Base-by-base conservation (phyloP, 768 basidiomycete species). In the Auricularia cornea region DNA sequence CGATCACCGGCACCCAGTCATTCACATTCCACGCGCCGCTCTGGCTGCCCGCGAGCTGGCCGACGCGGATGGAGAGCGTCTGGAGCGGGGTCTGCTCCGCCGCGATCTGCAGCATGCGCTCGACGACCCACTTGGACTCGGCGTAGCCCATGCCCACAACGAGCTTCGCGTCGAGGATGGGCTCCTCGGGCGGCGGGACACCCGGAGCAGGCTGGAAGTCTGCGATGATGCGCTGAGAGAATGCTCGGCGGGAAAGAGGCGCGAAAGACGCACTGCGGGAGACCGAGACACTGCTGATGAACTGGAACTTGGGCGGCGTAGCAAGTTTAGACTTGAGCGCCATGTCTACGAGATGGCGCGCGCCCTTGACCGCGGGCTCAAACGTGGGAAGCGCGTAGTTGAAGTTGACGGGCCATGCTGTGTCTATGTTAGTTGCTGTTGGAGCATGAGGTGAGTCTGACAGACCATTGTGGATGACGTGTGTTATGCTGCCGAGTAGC, bases 1-100 rank as follows among this genome's bases (percentile, higher is more conserved):
- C 72, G 3, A 82, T 68, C 40, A 75, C 72, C 18, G 82, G 80
- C 31, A 81, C 69, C 82, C 82, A 83, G 44, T 79, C 75, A n/a
- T 67, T 63, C 32, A 70, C 67, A 31, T 78, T 76, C 79, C 79
- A 79, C 28, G 68, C 69, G 0, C 79, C 80, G 60, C 74, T 75
- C 1, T 54, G 35, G 18, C 70, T 71, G 5, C 79, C 75, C 11
- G 70, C 68, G 0, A 80, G 66, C 60, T 77, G 77, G 4, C 80
- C 78, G 0, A 77, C 67, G 57, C 80, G 77, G 41, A 79, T 74
- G 14, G 77, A 71, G 20, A 75, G 68, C 1, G 75, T 66, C 52
- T 63, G 61, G 2, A 81, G 65, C 0, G 67, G 38, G 0, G 77
- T 75, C 12, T 41, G 28, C 31, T 72, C 62, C 2, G 70, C 66